phyloP scores from a whole-genome alignment of 1,284 basidiomycete species.

The Coniferiporia sulphurascens region DNA sequence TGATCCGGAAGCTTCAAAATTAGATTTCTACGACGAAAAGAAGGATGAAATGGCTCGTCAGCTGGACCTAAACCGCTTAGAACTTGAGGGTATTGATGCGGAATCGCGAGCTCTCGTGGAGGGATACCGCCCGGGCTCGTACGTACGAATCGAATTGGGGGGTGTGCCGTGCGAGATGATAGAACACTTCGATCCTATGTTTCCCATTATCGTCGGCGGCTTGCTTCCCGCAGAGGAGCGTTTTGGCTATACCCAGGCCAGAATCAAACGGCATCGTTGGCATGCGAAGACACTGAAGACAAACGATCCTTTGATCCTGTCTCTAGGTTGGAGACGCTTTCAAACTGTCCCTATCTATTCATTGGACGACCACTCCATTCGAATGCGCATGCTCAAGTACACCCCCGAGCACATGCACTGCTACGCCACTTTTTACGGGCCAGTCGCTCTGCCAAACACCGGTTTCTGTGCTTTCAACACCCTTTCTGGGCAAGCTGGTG shows the following conservation, averaged over 20 bases:
- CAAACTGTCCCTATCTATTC: conserved; percentile 95
- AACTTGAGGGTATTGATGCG: conserved; percentile 80
- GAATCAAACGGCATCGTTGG: conserved; percentile 97
- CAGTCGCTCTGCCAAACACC: conserved; percentile 88
- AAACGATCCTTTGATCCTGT: conserved; percentile 95
- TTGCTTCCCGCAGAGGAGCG: conserved; percentile 88
- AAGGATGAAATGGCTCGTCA: conserved; percentile 91
- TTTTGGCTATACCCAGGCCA: conserved; percentile 91
- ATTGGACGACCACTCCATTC: conserved; percentile 93
- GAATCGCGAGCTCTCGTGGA: conserved; percentile 83
- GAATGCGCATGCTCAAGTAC: conserved; percentile 99
- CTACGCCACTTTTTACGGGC: conserved; percentile 94
- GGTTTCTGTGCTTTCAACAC: conserved; percentile 98
- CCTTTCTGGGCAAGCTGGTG: conserved; percentile 57
- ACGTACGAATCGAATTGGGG: conserved; percentile 87
- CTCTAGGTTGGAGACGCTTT: conserved; percentile 94
- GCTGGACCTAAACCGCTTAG: conserved; percentile 78
- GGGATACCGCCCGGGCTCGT: conserved; percentile 88
- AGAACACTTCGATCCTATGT: conserved; percentile 88
- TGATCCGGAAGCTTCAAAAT: conserved; percentile 71
- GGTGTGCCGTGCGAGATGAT: conserved; percentile 90
- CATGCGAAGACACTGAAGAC: conserved; percentile 91
- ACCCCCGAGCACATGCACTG: conserved; percentile 99
- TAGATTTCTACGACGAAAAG: conserved; percentile 87
- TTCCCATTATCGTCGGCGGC: conserved; percentile 91